These are phyloP conservation scores for Penicillium verhagenii DNA, from an alignment of 495 filamentous ascomycete genomes.

Conservation along the genomic window DNA sequence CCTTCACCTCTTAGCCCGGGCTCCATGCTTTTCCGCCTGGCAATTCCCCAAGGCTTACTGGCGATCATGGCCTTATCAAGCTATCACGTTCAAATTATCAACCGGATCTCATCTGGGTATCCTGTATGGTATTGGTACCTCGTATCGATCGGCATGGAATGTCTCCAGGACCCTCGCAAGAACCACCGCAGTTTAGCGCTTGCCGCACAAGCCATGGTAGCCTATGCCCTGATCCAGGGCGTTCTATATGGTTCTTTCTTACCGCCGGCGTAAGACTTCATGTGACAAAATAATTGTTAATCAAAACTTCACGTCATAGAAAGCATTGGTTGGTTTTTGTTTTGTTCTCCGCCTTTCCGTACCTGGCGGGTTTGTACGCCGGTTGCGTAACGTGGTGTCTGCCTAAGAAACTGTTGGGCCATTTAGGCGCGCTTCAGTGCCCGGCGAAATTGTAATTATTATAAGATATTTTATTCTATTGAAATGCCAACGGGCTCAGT, in stretches of 20 bases:
- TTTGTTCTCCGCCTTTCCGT: neutral
- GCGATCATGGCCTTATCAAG: slow-evolving; percentile 67
- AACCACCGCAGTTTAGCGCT: slow-evolving; percentile 22
- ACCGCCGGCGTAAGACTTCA: slow-evolving; percentile 66
- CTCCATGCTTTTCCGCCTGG: slow-evolving; percentile 54
- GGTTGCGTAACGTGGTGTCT: slow-evolving; percentile 18
- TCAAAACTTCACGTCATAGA: neutral
- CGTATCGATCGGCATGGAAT: slow-evolving; percentile 39
- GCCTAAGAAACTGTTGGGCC: slow-evolving; percentile 11
- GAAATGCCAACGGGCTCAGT: neutral
- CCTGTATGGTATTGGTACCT: slow-evolving; percentile 88
- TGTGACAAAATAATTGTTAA: neutral
- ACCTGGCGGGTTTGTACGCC: slow-evolving; percentile 2
- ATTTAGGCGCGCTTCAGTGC: neutral
- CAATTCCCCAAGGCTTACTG: slow-evolving; percentile 70
- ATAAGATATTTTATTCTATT: neutral
- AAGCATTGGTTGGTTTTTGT: neutral
- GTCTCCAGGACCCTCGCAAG: slow-evolving; percentile 18
- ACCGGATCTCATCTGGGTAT: slow-evolving; percentile 82
- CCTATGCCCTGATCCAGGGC: slow-evolving; percentile 79
- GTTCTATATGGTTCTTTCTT: slow-evolving; percentile 89
- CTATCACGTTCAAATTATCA: slow-evolving; percentile 94
- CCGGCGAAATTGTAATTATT: neutral
- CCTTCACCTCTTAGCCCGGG: slow-evolving; percentile 32
- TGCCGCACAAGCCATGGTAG: slow-evolving; percentile 65